Evolutionary conservation across 2,329 filamentous ascomycete species (phyloP).

Genomic region (Clarireedia monteithiana): DNA sequence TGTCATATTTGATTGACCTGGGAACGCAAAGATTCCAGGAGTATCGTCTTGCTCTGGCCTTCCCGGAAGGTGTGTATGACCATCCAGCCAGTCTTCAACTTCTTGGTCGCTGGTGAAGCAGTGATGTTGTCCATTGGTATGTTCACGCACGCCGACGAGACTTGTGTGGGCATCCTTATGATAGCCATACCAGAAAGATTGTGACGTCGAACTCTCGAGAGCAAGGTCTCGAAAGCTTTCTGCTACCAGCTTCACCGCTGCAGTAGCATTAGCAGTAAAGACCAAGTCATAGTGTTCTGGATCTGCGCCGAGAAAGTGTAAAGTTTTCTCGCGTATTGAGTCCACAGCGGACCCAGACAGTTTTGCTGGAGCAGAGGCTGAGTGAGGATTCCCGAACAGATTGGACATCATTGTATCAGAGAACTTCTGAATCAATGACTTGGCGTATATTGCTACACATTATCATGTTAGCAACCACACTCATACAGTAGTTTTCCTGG

Average conservation of each 20-base stretch:
- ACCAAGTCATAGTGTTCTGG: slow-evolving; percentile 76
- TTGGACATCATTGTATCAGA: slow-evolving; percentile 67
- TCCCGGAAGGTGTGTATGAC: slow-evolving; percentile 23
- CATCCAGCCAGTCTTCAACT: slow-evolving; percentile 55
- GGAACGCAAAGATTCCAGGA: slow-evolving; percentile 63
- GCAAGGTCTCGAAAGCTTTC: slow-evolving; percentile 65
- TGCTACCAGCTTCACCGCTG: slow-evolving; percentile 75
- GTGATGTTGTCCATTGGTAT: slow-evolving; percentile 58
- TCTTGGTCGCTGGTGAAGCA: slow-evolving; percentile 49
- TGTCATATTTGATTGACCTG: slow-evolving; percentile 53
- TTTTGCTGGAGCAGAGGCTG: slow-evolving; percentile 72
- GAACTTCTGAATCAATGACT: slow-evolving; percentile 74
- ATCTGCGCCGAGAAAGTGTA: slow-evolving; percentile 73
- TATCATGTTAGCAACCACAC: background rate
- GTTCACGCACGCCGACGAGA: slow-evolving; percentile 70
- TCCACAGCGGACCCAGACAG: slow-evolving; percentile 66
- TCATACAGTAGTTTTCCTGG: background rate
- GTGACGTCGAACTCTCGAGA: slow-evolving; percentile 48
- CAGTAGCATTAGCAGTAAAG: slow-evolving; percentile 90
- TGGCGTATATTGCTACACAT: slow-evolving; percentile 53
- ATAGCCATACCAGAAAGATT: slow-evolving; percentile 73
- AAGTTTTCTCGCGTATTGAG: slow-evolving; percentile 58
- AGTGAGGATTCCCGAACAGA: slow-evolving; percentile 87
- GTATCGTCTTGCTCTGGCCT: slow-evolving; percentile 15
- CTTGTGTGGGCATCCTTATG: slow-evolving; percentile 84